Percentiles rank a stretch among this genome's conserved stretches.
phyloP scores from a whole-genome alignment of 345 rosid genomes.

The Luvunga scandens region DNA sequence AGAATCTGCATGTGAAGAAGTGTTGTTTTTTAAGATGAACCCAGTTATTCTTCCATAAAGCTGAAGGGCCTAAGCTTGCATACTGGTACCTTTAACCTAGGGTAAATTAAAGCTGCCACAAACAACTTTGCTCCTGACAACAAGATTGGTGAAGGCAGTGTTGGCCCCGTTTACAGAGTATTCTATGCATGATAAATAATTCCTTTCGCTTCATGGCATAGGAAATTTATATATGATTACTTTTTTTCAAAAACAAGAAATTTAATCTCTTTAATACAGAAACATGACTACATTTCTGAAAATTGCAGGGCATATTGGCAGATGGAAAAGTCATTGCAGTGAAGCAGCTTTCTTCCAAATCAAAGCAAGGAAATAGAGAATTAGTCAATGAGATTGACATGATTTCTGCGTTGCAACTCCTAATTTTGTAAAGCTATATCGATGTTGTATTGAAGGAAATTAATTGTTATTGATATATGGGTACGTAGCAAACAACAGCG shows the following conservation, averaged over 20 bases:
- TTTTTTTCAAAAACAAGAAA: too few species aligned
- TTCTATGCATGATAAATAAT: neutral
- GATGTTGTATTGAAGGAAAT: slow-evolving; percentile 64
- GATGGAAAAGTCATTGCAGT: slow-evolving; percentile 59
- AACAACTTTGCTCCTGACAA: slow-evolving; percentile 24
- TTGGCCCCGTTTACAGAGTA: slow-evolving; percentile 35
- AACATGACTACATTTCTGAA: neutral
- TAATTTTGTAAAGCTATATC: slow-evolving; percentile 60
- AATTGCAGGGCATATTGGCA: slow-evolving; percentile 40
- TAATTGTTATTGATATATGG: slow-evolving; percentile 61
- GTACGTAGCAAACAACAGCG: slow-evolving; percentile 69
- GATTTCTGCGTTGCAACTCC: slow-evolving; percentile 63
- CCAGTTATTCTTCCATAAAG: slow-evolving; percentile 7
- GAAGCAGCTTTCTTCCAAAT: slow-evolving; percentile 65
- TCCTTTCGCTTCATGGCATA: too few species aligned
- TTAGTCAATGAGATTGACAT: slow-evolving; percentile 54
- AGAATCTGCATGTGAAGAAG: too few species aligned
- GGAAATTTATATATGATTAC: too few species aligned
- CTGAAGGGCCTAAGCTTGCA: slow-evolving; percentile 22
- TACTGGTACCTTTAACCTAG: slow-evolving; percentile 17
- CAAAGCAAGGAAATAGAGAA: slow-evolving; percentile 67
- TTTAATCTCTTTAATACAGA: too few species aligned
- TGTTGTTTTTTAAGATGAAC: neutral
- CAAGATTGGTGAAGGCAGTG: slow-evolving; percentile 42
- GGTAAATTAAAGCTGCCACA: slow-evolving; percentile 29